These are phyloP conservation scores for Stentor roeselii DNA, from an alignment of 73 alveolate species.

Conservation along the genomic window DNA sequence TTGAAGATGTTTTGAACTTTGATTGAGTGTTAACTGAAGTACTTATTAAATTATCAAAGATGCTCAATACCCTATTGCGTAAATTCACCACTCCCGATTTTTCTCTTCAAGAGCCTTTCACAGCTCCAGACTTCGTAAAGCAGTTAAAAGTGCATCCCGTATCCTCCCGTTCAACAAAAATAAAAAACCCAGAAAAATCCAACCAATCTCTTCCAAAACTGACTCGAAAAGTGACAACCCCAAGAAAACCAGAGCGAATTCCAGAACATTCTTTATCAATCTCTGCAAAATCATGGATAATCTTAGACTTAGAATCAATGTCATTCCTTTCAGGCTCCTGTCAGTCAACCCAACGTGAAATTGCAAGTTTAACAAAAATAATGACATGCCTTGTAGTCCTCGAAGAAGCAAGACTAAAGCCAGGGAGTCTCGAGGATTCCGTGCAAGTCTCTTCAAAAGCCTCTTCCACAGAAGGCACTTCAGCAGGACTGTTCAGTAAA, in stretches of 20 bases:
- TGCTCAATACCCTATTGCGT: background rate
- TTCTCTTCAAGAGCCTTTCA: background rate
- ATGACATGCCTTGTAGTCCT: conserved; percentile 50
- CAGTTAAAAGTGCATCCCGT: background rate
- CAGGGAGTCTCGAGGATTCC: background rate
- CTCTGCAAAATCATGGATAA: conserved; percentile 12
- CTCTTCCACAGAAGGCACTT: conserved; percentile 21
- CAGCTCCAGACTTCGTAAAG: background rate
- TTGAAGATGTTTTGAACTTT: too few species aligned
- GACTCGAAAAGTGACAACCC: background rate
- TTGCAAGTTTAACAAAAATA: conserved; percentile 55
- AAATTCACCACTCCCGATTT: background rate
- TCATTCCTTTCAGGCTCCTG: background rate
- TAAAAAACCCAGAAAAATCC: background rate
- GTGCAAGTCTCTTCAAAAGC: background rate
- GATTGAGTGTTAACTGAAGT: background rate
- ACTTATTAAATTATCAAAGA: background rate
- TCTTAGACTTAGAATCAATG: background rate
- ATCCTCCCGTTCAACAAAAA: background rate
- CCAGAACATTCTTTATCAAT: background rate
- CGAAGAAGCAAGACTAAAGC: background rate
- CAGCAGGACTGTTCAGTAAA: conserved; percentile 6
- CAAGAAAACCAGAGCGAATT: background rate
- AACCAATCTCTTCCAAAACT: background rate
- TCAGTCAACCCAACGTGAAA: conserved; percentile 35